Percentiles rank a stretch among this genome's conserved stretches.
Conservation (phyloP, 2,329 filamentous ascomycete species). For the Fusarium decemcellulare region DNA sequence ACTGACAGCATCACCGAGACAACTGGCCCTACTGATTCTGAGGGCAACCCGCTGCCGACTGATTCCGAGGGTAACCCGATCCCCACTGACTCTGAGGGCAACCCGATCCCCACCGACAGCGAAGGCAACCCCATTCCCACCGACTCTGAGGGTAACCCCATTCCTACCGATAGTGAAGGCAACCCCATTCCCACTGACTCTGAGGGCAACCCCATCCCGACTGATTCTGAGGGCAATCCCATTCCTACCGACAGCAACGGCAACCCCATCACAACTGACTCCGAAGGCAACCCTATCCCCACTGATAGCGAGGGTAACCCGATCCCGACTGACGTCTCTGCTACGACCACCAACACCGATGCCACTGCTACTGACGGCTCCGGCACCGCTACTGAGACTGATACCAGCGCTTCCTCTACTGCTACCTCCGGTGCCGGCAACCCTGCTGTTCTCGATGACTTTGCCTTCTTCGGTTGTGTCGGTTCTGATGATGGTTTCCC, state of each 20-base stretch:
- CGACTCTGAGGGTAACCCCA: not conserved
- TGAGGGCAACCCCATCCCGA: conserved; percentile 43
- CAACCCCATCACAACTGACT: too few species aligned
- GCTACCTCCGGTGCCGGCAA: conserved; percentile 29
- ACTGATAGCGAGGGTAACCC: not conserved
- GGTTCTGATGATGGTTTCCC: conserved; percentile 39
- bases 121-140: not conserved
- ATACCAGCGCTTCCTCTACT: conserved; percentile 42
- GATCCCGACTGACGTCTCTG: conserved; percentile 4
- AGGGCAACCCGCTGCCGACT: not conserved
- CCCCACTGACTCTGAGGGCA: conserved; percentile 3
- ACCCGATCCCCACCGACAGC: not conserved
- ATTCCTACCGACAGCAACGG: not conserved
- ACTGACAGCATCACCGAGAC: too few species aligned
- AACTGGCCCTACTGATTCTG: not conserved
- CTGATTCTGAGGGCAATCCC: conserved; percentile 20
- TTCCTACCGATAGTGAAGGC: not conserved
- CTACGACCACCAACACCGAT: conserved; percentile 50
- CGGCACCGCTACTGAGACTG: not conserved
- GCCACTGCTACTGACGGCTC: conserved; percentile 47
- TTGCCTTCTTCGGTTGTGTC: conserved; percentile 47
- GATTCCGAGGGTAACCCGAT: too few species aligned
- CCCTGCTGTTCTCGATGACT: conserved; percentile 38
- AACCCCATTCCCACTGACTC: conserved; percentile 5
- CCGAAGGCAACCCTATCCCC: not conserved